Conservation (phyloP, 129 eudicot genomes). For the Sambucus nigra region DNA sequence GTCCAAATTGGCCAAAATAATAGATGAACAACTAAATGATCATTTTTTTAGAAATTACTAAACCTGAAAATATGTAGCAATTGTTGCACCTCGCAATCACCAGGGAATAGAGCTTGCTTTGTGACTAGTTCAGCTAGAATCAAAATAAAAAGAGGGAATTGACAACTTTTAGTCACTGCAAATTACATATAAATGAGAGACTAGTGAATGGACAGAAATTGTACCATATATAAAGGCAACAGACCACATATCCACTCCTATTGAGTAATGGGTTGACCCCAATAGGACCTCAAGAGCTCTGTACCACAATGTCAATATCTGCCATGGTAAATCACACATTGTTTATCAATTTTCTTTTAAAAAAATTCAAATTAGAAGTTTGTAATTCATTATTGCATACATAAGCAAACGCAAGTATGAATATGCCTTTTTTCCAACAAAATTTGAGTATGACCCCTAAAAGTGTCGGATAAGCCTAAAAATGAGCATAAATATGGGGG, state of each 20-base stretch:
- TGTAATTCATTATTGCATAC: too few species aligned
- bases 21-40: too few species aligned
- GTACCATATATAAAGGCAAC: conserved; percentile 96
- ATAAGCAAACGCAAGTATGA: too few species aligned
- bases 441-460: too few species aligned
- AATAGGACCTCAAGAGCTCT: conserved; percentile 96
- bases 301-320: conserved; percentile 95
- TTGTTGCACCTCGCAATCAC: conserved; percentile 93
- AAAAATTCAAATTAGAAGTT: too few species aligned
- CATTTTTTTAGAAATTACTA: background rate
- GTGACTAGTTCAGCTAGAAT: conserved; percentile 76
- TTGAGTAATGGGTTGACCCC: conserved; percentile 93
- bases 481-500: too few species aligned
- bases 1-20: too few species aligned
- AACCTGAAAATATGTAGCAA: conserved; percentile 94
- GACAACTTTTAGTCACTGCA: background rate
- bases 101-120: conserved; percentile 68
- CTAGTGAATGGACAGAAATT: background rate
- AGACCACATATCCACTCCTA: conserved; percentile 95
- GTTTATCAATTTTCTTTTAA: background rate
- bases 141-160: conserved; percentile 4
- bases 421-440: too few species aligned
- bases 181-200: background rate
- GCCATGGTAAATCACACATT: conserved; percentile 12
- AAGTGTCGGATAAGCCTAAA: too few species aligned